Evolutionary conservation across 2,329 filamentous ascomycete species (phyloP), one percentile per base, ranked within the genome.

Genomic region (Aspergillus ochraceus): DNA sequence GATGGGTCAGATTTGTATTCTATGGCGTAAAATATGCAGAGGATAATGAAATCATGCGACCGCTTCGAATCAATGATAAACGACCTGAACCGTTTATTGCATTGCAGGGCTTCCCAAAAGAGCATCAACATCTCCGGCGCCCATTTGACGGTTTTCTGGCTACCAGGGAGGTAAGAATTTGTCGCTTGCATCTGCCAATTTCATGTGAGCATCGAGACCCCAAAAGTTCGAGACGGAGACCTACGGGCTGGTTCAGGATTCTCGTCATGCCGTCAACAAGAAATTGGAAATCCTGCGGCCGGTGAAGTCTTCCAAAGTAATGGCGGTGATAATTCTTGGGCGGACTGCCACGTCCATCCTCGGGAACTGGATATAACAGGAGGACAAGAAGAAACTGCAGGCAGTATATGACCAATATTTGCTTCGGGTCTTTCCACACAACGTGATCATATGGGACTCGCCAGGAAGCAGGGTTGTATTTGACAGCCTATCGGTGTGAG

Each of bases 41-140:
- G 81, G 12, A 98, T 86, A 54, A 97, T 84, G 76, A 98, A 97
- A 73, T 99, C 95, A 70, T 97, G 91, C 0, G 91, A 91, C 56
- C 94, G 84, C 71, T 95, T 92, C 0, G 95, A 98, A 68, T 99
- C 95, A 64, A 98, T 94, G 70, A 99, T 95, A 76, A 97, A 99
- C 1, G 92, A 92, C 32, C 95, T 86, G 78, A 99, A 99, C 60
- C 94, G 86, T 78, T 97, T 98, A 78, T 99, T 99, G 83, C 94
- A 97, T 76, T 99, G 95, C 4, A 95, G 87, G 42, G 92, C 87
- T 79, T 99, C 95, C 95, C 95, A 99, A 72, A 98, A 97, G 2
- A 99, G 83, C 85, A 97, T 95, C 57, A 98, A 88, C 80, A 96
- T 96, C 76, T 99, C 95, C 1, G 95, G 93, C 0, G 93, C 92